These are phyloP conservation scores for Phanerochaete sordida DNA, from an alignment of 768 basidiomycete genomes.

Conservation along the genomic window DNA sequence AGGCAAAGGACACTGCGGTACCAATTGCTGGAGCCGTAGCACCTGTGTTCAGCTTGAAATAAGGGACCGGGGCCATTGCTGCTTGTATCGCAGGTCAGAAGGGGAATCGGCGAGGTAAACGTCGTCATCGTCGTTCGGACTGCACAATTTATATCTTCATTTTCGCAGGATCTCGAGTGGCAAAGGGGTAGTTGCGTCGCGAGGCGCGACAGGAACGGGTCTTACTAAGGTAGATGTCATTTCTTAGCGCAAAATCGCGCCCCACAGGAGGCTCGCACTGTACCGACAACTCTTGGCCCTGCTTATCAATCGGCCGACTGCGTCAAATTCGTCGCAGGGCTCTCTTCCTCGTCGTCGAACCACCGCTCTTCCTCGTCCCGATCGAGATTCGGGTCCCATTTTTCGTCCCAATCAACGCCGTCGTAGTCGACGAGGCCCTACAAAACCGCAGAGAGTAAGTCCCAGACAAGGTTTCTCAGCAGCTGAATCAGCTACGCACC, in stretches of 20 bases:
- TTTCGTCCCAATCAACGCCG: conserved; percentile 71
- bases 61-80: conserved; percentile 23
- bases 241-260: neutral
- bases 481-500: conserved; percentile 37
- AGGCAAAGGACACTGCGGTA: conserved; percentile 1
- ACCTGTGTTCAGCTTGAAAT: conserved; percentile 40
- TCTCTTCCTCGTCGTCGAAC: conserved; percentile 65
- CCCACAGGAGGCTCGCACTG: neutral
- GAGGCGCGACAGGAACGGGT: neutral
- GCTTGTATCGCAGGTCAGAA: neutral
- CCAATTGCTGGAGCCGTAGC: conserved; percentile 41
- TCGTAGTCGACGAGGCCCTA: conserved; percentile 67
- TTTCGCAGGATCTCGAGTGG: no score
- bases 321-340: conserved; percentile 1
- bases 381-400: conserved; percentile 56
- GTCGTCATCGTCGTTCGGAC: no score
- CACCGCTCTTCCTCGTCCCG: conserved; percentile 64
- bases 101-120: no score
- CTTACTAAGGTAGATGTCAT: neutral
- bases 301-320: neutral
- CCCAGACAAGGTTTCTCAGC: neutral
- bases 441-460: conserved; percentile 4
- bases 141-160: no score
- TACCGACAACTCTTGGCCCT: neutral
- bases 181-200: neutral